Percentiles rank a stretch among this genome's conserved stretches.
phyloP scores from a whole-genome alignment of 805 yeast species.

The Nakazawaea sp. region DNA sequence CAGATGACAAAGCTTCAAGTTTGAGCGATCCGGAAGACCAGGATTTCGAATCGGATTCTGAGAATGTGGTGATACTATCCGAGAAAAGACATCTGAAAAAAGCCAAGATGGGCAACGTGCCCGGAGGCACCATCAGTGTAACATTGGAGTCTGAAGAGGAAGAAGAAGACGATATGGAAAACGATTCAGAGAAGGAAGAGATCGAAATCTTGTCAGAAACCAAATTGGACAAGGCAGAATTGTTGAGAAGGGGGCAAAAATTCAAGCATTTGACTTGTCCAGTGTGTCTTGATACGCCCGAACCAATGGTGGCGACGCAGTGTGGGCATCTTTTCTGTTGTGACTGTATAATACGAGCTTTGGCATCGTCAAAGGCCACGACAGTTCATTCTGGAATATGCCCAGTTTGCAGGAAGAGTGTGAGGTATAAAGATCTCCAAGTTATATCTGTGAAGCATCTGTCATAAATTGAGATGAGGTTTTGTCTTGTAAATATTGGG shows the following conservation, averaged over 20 bases:
- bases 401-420: conserved; percentile 24
- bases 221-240: conserved; percentile 8
- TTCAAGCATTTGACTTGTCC: conserved; percentile 38
- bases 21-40: too few relatives aligned
- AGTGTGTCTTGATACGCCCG: conserved; percentile 49
- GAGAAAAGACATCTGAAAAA: not conserved
- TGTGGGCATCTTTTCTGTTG: conserved; percentile 57
- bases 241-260: conserved; percentile 6
- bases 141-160: not conserved
- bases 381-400: conserved; percentile 22
- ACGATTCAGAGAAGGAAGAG: conserved; percentile 5
- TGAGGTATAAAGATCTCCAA: conserved; percentile 8
- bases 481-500: not conserved
- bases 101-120: not conserved
- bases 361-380: conserved; percentile 33
- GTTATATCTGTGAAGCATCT: conserved; percentile 4
- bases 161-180: not conserved
- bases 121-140: not conserved
- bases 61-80: not conserved
- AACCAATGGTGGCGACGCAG: conserved; percentile 37
- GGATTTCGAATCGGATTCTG: not conserved
- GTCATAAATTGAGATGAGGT: not conserved
- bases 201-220: conserved; percentile 8
- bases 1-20: too few relatives aligned
- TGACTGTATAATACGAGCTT: conserved; percentile 43